Evolutionary conservation across 2,329 filamentous ascomycete genomes (phyloP).

Genomic region (Pseudogymnoascus pannorum): DNA sequence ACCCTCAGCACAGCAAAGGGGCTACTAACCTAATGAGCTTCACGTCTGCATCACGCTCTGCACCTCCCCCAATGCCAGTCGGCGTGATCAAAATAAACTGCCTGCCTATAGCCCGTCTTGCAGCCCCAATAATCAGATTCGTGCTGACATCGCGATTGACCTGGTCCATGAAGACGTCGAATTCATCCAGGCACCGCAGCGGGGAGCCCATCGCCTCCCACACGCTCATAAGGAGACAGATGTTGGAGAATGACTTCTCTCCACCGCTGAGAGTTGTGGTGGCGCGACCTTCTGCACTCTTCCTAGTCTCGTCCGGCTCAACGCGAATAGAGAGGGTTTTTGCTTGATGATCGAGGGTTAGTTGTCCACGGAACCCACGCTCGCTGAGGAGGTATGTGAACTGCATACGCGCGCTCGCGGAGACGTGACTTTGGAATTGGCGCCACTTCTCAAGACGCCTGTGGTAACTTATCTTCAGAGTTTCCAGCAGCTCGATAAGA

Average conservation of each 20-base stretch:
- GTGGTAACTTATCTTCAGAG: slow-evolving; percentile 52
- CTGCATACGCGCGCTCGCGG: slow-evolving; percentile 73
- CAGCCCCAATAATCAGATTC: slow-evolving; percentile 84
- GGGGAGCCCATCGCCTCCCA: slow-evolving; percentile 99
- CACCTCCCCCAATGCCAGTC: slow-evolving; percentile 64
- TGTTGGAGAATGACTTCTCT: slow-evolving; percentile 96
- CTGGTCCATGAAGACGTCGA: slow-evolving; percentile 98
- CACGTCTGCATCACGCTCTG: slow-evolving; percentile 58
- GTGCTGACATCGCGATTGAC: slow-evolving; percentile 92
- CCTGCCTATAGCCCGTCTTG: slow-evolving; percentile 75
- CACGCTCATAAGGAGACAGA: slow-evolving; percentile 83
- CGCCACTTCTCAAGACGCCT: slow-evolving; percentile 70
- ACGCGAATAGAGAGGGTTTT: slow-evolving; percentile 72
- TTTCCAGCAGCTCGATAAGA: slow-evolving; percentile 34
- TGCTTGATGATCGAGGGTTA: slow-evolving; percentile 69
- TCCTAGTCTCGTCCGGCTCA: slow-evolving; percentile 62
- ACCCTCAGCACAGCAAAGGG: too few species aligned
- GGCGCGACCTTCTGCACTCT: slow-evolving; percentile 63
- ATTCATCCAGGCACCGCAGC: slow-evolving; percentile 91
- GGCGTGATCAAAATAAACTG: slow-evolving; percentile 97
- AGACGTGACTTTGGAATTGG: slow-evolving; percentile 76
- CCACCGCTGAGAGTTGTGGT: slow-evolving; percentile 92
- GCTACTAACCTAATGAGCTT: slow-evolving; percentile 62
- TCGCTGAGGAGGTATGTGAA: slow-evolving; percentile 87
- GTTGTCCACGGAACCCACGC: slow-evolving; percentile 75